These are phyloP conservation scores for Penicillium sp. DNA, from an alignment of 2,329 filamentous ascomycete species.

Conservation along the genomic window DNA sequence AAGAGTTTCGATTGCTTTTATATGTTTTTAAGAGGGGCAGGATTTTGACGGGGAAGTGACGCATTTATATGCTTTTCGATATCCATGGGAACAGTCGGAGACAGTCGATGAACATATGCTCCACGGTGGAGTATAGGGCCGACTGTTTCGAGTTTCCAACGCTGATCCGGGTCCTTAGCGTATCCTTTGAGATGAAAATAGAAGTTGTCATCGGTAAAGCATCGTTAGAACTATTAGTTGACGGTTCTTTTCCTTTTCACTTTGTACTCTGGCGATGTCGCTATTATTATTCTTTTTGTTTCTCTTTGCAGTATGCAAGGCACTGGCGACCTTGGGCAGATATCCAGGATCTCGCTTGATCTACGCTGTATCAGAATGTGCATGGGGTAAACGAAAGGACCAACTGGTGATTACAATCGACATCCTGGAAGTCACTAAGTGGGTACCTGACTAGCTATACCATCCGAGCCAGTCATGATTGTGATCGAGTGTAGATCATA, in stretches of 20 bases:
- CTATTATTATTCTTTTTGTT: background rate
- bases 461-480: slow-evolving; percentile 2
- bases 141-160: background rate
- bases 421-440: slow-evolving; percentile 5
- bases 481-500: slow-evolving; percentile 7
- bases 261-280: background rate
- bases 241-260: background rate
- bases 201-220: background rate
- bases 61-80: slow-evolving; percentile 3
- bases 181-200: slow-evolving; percentile 1
- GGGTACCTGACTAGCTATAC: background rate
- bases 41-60: slow-evolving; percentile 2
- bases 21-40: background rate
- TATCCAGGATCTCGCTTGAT: background rate
- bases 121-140: slow-evolving; percentile 7
- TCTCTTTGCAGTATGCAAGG: background rate
- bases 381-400: slow-evolving; percentile 10
- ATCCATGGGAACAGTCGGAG: background rate
- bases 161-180: background rate
- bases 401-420: slow-evolving; percentile 6
- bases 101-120: background rate
- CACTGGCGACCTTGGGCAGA: background rate
- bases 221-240: background rate
- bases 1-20: background rate
- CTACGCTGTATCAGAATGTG: background rate